Evolutionary conservation across 2,329 filamentous ascomycete species (phyloP).

Genomic region (Ceratocystis albifundus): DNA sequence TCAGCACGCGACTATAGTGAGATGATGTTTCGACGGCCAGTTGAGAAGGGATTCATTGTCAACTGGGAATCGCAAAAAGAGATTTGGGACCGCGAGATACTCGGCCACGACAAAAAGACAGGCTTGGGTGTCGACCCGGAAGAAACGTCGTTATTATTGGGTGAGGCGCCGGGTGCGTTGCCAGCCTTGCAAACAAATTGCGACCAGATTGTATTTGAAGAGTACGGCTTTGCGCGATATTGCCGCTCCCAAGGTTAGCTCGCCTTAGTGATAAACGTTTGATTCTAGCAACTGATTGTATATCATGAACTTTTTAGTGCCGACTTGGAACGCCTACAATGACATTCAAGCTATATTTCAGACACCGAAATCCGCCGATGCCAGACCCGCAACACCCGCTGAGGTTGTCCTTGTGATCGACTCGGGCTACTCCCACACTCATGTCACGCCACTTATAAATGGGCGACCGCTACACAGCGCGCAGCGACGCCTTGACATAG

Average conservation of each 20-base stretch:
- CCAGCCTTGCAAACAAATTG: constrained; percentile 74
- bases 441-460: constrained; percentile 71
- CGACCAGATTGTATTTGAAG: constrained; percentile 95
- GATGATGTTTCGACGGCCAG: constrained; percentile 71
- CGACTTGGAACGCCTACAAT: constrained; percentile 71
- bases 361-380: constrained; percentile 40
- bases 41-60: constrained; percentile 89
- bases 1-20: constrained; percentile 82
- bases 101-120: constrained; percentile 48
- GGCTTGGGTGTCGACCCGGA: constrained; percentile 58
- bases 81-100: constrained; percentile 86
- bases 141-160: constrained; percentile 72
- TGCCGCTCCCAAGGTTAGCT: constrained; percentile 57
- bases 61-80: constrained; percentile 95
- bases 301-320: constrained; percentile 37
- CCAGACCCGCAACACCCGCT: constrained; percentile 40
- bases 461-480: constrained; percentile 71
- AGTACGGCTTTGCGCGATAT: constrained; percentile 86
- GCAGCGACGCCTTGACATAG: constrained; percentile 74
- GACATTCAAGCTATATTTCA: constrained; percentile 60
- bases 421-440: constrained; percentile 86
- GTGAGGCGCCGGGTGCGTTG: constrained; percentile 75
- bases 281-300: background rate
- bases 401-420: constrained; percentile 85
- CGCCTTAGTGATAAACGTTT: too few relatives aligned